These are phyloP conservation scores for Zygoascus flipseniorum DNA, from an alignment of 805 yeast genomes.

Conservation along the genomic window DNA sequence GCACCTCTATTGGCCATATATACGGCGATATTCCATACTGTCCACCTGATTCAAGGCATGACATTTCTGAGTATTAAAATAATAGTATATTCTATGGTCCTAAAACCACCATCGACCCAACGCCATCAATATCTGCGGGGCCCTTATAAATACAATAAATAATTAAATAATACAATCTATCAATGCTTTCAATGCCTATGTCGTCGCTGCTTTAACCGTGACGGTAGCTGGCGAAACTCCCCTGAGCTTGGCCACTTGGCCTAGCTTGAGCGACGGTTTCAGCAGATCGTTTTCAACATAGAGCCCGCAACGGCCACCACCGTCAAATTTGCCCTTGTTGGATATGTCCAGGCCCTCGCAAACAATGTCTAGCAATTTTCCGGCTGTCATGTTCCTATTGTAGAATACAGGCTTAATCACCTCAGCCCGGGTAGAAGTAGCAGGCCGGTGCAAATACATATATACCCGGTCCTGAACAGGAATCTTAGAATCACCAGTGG, in stretches of 20 bases:
- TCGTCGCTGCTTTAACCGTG: neutral
- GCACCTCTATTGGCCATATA: too few species aligned
- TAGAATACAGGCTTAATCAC: slow-evolving; percentile 20
- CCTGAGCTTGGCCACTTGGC: slow-evolving; percentile 5
- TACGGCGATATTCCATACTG: too few species aligned
- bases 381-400: slow-evolving; percentile 13
- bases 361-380: slow-evolving; percentile 23
- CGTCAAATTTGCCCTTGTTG: slow-evolving; percentile 10
- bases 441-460: slow-evolving; percentile 22
- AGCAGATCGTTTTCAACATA: slow-evolving; percentile 3
- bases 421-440: slow-evolving; percentile 15
- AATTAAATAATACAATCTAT: too few species aligned
- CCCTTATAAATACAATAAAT: too few species aligned
- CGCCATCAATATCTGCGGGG: too few species aligned
- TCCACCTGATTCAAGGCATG: too few species aligned
- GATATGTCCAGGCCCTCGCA: slow-evolving; percentile 17
- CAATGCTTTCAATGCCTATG: too few species aligned
- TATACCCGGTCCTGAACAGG: slow-evolving; percentile 28
- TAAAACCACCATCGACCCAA: too few species aligned
- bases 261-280: slow-evolving; percentile 4
- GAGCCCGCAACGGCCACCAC: slow-evolving; percentile 9
- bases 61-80: too few species aligned
- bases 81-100: too few species aligned
- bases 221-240: neutral
- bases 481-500: slow-evolving; percentile 32